Conservation (phyloP, 2,329 filamentous ascomycete genomes). For the Ascochyta lentis region DNA sequence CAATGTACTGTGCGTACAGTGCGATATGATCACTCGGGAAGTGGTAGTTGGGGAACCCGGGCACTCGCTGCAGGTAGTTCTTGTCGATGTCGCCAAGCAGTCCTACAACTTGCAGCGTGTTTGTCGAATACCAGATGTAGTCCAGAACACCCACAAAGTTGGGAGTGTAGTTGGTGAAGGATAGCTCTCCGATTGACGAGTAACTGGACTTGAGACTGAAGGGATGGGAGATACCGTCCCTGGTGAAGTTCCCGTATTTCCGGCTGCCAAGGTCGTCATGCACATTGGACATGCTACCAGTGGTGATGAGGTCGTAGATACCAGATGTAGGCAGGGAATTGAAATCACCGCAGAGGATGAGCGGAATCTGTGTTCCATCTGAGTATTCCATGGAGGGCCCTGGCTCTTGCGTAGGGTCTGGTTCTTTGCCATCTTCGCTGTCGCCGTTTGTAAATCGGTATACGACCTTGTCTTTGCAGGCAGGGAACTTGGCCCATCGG, state of each 20-base stretch:
- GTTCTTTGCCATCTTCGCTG: conserved; percentile 55
- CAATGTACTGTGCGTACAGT: conserved; percentile 85
- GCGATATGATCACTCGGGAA: conserved; percentile 94
- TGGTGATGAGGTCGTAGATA: conserved; percentile 87
- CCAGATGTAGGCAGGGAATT: conserved; percentile 88
- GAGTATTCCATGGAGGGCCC: conserved; percentile 87
- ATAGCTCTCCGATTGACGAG: conserved; percentile 80
- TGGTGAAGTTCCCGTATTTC: conserved; percentile 92
- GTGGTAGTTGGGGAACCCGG: conserved; percentile 92
- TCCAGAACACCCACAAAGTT: conserved; percentile 92
- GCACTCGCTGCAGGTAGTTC: conserved; percentile 83
- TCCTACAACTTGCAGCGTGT: conserved; percentile 81
- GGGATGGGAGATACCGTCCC: conserved; percentile 89
- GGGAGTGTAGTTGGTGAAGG: conserved; percentile 96
- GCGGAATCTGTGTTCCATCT: conserved; percentile 83
- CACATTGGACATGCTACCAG: conserved; percentile 76
- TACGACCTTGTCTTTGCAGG: conserved; percentile 78
- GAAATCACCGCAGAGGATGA: conserved; percentile 94
- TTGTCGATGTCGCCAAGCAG: conserved; percentile 86
- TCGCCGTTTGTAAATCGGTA: conserved; percentile 58
- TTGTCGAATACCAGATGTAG: conserved; percentile 97
- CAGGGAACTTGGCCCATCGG: conserved; percentile 78
- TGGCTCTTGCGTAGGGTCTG: conserved; percentile 67
- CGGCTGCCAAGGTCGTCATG: conserved; percentile 81
- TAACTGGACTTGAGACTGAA: conserved; percentile 95